Evolutionary conservation across 23 red algal species (phyloP), one percentile per base, ranked within the genome.

Genomic region (Gracilaria vermiculophylla): DNA sequence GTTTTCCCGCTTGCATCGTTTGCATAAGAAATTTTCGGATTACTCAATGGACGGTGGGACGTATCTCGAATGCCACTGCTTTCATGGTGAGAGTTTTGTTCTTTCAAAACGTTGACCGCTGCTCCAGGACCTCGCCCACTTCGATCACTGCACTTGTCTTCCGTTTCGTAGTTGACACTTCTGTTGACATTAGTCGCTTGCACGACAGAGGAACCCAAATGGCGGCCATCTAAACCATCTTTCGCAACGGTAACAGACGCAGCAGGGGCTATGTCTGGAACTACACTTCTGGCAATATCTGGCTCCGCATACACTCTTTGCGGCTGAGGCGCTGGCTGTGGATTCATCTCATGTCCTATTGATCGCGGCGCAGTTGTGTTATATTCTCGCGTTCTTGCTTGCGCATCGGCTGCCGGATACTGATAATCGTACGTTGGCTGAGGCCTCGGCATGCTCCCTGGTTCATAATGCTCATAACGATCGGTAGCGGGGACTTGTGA

Each of bases 111-210:
- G 23, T 24, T 47, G 23, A 20, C 32, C 23, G n/a, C 42, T 3
- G 6, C 39, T 45, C 67, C 40, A 12, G 37, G 67, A 6, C 13
- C 67, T 45, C 36, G 39, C 20, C 36, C 67, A 47, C 42, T 48
- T 45, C 67, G 42, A 47, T 47, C 39, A 73, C 42, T 73, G 42
- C 67, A 73, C 32, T 40, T 36, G 42, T 73, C 67, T 47, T 73
- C 67, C 23, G 67, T 36, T 45, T 73, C 67, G 23, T 27, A 48
- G 39, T 42, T 73, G 39, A 47, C 67, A 25, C 17, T 73, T 44
- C 67, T 73, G 37, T 73, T 73, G 3, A 73, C 67, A 13, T 24
- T 36, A 1, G 67, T 48, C 2, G 42, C 21, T 24, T 73, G 42
- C 33, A 47, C 2, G 35, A 47, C 16, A 73, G 67, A n/a, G n/a